Percentiles rank a stretch among this genome's conserved stretches.
phyloP scores from a whole-genome alignment of 73 alveolate species.

The Diophrys sp. region DNA sequence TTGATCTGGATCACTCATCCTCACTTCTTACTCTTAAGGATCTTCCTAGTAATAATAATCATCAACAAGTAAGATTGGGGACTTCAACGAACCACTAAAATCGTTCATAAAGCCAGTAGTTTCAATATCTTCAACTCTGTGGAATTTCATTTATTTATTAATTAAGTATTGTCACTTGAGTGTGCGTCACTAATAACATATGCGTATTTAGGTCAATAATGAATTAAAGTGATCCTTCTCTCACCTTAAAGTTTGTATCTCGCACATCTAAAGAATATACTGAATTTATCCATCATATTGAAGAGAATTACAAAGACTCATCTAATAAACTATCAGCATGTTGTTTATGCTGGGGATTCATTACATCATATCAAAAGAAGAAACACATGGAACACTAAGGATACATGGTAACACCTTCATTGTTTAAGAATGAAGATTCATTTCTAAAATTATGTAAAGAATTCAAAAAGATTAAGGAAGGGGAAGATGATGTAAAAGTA shows the following conservation, averaged over 20 bases:
- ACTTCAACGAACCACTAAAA: too few species aligned
- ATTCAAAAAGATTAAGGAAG: conserved; percentile 15
- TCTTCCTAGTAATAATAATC: too few species aligned
- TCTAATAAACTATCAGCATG: conserved; percentile 41
- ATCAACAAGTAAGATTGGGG: too few species aligned
- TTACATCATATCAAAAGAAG: conserved; percentile 21
- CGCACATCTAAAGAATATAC: conserved; percentile 23
- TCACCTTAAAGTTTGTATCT: not conserved
- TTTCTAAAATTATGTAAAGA: conserved; percentile 18
- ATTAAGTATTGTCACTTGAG: too few species aligned
- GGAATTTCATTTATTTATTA: too few species aligned
- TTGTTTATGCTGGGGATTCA: conserved; percentile 53
- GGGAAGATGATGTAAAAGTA: conserved; percentile 20
- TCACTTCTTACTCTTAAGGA: too few species aligned
- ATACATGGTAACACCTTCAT: conserved; percentile 39
- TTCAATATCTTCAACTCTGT: too few species aligned
- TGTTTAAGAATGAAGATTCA: conserved; percentile 15
- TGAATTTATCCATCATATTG: conserved; percentile 22
- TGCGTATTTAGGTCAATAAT: too few species aligned
- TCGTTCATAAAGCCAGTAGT: too few species aligned
- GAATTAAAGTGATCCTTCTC: too few species aligned
- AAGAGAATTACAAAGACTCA: conserved; percentile 12
- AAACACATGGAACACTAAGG: conserved; percentile 39
- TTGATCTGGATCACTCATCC: too few species aligned
- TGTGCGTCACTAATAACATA: too few species aligned